Percentiles rank a stretch among this genome's conserved stretches.
phyloP scores from a whole-genome alignment of 768 basidiomycete species.

The Crassisporium funariophilum region DNA sequence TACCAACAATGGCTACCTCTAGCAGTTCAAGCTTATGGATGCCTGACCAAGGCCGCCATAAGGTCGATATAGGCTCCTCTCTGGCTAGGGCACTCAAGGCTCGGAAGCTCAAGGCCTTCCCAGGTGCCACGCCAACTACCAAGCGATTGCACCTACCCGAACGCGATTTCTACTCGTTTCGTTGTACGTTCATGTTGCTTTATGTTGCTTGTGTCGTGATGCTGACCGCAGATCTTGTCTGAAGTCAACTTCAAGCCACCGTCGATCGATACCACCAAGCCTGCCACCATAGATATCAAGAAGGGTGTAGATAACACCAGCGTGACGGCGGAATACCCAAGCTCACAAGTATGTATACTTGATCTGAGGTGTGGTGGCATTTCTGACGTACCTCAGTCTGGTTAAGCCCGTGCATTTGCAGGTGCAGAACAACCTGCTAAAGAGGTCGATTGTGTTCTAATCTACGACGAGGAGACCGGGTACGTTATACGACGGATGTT shows the following conservation, averaged over 20 bases:
- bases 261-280: constrained; percentile 64
- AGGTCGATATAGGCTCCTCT: constrained; percentile 63
- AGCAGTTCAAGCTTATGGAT: constrained; percentile 44
- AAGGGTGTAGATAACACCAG: constrained; percentile 51
- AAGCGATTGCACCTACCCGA: constrained; percentile 54
- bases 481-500: constrained; percentile 33
- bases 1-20: constrained; percentile 43
- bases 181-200: constrained; percentile 53
- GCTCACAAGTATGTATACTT: constrained; percentile 52
- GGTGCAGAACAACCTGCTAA: constrained; percentile 62
- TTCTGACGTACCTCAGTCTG: constrained; percentile 10
- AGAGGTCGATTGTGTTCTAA: constrained; percentile 76
- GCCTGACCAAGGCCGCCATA: constrained; percentile 58
- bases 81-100: constrained; percentile 68
- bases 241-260: constrained; percentile 78
- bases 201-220: neutral
- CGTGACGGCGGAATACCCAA: constrained; percentile 66
- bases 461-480: constrained; percentile 77
- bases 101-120: constrained; percentile 61
- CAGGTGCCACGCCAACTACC: constrained; percentile 31
- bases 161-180: constrained; percentile 75
- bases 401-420: constrained; percentile 46
- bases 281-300: constrained; percentile 66
- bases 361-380: neutral
- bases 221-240: neutral